Evolutionary conservation across 1,284 basidiomycete genomes (phyloP).

Genomic region (Spongiforma sp.): DNA sequence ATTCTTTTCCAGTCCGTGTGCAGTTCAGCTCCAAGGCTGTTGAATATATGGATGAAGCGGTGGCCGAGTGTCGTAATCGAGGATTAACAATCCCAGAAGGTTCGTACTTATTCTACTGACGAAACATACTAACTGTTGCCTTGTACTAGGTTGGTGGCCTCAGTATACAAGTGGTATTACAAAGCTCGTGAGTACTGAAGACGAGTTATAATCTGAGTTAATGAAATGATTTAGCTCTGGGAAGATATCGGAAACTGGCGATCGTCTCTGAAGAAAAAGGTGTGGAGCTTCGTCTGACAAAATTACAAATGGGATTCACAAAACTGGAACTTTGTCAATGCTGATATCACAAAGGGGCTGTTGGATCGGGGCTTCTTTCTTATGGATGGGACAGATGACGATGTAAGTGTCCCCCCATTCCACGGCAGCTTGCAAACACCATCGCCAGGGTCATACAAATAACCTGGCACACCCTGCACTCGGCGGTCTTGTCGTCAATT

Average conservation of each 20-base stretch:
- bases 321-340: background rate
- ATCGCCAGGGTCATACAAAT: background rate
- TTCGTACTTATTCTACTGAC: background rate
- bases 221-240: background rate
- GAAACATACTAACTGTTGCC: background rate
- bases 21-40: background rate
- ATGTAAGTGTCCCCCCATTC: background rate
- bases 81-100: background rate
- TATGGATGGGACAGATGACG: background rate
- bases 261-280: background rate
- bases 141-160: constrained; percentile 1
- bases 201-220: background rate
- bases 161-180: background rate
- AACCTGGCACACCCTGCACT: background rate
- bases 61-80: background rate
- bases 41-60: constrained; percentile 5
- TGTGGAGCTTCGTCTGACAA: background rate
- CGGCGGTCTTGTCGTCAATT: background rate
- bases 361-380: background rate
- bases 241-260: background rate
- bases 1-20: background rate
- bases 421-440: background rate
- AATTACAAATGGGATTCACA: background rate
- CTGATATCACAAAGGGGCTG: background rate
- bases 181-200: background rate